Base-by-base conservation (phyloP, 2,329 filamentous ascomycete genomes). In the Aspergillus melleus region DNA sequence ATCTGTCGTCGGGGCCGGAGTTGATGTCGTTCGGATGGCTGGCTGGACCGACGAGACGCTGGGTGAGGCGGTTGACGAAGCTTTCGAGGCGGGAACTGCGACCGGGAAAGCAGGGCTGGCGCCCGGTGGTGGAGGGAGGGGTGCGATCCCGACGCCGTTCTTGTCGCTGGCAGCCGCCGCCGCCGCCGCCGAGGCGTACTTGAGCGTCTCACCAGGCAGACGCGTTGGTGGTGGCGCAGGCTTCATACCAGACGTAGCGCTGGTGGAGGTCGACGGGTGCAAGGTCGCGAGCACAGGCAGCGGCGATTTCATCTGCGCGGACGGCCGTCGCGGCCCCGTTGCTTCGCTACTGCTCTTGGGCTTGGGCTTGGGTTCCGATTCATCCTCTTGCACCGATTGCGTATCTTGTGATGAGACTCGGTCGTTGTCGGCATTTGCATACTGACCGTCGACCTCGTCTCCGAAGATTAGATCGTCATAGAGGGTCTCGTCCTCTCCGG, bases 101-200 rank as follows among this genome's bases (percentile, higher is more conserved):
- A 79, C 54, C 76, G 78, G 61, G 80, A 77, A 61, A 83, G 86
- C 74, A 81, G 74, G 66, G 80, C 73, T 71, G 49, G 78, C 76
- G 55, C 90, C 90, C 29, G 92, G 92, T 69, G 95, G 95, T 63
- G 95, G 94, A 57, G 95, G 95, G 71, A 98, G 82, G 46, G 95
- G 95, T 60, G 94, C 89, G 71, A 99, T 97, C 26, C 95, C 95
- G 30, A 98, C 89, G 55, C 85, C 85, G 73, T 89, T 94, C 80
- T 91, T 93, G 78, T 96, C 92, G 74, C 87, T 92, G 50, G 93
- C 92, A 1, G 95, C 94, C 0, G 94, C 95, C 0, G 95, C 95
- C 0, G 95, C 95, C 0, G 95, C 95, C 0, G 95, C 95, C 42
- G 95, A 98, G 49, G 95, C 95, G 74, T 99, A 99, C 78, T 98